phyloP scores from a whole-genome alignment of 768 basidiomycete species.

The Kwoniella botswanensis region DNA sequence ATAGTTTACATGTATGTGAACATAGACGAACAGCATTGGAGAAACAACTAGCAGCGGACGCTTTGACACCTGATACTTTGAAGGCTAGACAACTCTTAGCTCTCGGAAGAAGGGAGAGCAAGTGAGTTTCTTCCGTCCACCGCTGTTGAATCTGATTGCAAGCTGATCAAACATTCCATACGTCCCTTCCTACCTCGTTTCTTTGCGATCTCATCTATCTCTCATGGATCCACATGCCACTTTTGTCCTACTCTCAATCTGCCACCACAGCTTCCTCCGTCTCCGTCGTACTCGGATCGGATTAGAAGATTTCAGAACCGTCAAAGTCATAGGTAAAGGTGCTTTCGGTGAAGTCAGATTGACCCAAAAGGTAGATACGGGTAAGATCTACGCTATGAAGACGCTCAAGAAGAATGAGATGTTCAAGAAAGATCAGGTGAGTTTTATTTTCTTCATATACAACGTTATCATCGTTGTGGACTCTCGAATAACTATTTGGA shows the following conservation, averaged over 20 bases:
- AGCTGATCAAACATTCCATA: no score
- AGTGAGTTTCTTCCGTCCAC: constrained; percentile 36
- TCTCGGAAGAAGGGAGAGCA: constrained; percentile 53
- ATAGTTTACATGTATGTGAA: background rate
- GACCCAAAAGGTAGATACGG: constrained; percentile 94
- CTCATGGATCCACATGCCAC: no score
- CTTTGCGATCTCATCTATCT: no score
- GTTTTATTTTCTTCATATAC: constrained; percentile 35
- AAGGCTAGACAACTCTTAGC: constrained; percentile 54
- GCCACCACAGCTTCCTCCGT: constrained; percentile 74
- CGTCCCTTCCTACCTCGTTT: background rate
- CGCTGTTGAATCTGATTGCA: no score
- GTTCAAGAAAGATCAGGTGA: constrained; percentile 97
- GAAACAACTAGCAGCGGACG: constrained; percentile 50
- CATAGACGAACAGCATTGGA: constrained; percentile 52
- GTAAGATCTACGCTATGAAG: constrained; percentile 99
- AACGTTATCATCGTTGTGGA: background rate
- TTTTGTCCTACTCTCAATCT: background rate
- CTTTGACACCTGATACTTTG: constrained; percentile 48
- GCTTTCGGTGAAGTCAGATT: constrained; percentile 98
- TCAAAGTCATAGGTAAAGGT: constrained; percentile 98
- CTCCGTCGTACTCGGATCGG: constrained; percentile 87
- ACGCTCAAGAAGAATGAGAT: constrained; percentile 95
- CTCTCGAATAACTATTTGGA: no score
- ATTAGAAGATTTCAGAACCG: constrained; percentile 88